Evolutionary conservation across 2,329 filamentous ascomycete genomes (phyloP).

Genomic region (Chrysoporthe austroafricana): DNA sequence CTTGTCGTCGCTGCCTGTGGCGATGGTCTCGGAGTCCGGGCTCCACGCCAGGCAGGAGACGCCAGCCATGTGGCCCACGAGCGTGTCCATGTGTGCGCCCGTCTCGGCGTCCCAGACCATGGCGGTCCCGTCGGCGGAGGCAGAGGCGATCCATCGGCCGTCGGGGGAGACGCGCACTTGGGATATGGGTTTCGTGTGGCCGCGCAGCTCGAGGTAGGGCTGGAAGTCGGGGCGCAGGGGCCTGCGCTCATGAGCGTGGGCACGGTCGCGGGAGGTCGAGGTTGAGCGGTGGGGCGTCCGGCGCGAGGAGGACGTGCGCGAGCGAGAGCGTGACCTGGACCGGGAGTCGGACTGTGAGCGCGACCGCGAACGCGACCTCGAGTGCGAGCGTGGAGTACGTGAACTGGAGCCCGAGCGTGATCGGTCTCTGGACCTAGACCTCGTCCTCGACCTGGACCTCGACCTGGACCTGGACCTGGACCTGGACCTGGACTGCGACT

Average conservation of each 20-base stretch:
- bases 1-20: conserved; percentile 95
- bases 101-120: conserved; percentile 87
- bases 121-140: conserved; percentile 85
- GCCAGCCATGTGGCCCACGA: conserved; percentile 91
- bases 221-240: conserved; percentile 68
- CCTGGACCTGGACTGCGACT: conserved; percentile 31
- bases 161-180: conserved; percentile 91
- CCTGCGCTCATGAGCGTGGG: conserved; percentile 43
- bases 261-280: conserved; percentile 28
- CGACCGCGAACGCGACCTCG: conserved; percentile 34
- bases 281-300: conserved; percentile 27
- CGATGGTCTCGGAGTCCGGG: conserved; percentile 83
- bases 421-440: conserved; percentile 32
- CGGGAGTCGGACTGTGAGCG: conserved; percentile 16
- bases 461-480: conserved; percentile 32
- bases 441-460: conserved; percentile 32
- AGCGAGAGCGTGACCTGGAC: conserved; percentile 36
- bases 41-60: conserved; percentile 94
- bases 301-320: conserved; percentile 35
- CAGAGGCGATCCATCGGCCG: conserved; percentile 85
- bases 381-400: conserved; percentile 31
- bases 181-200: conserved; percentile 79
- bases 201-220: conserved; percentile 71
- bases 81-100: conserved; percentile 80
- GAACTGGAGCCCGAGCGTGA: conserved; percentile 35